A percentile compares a stretch with the other conserved stretches of the same genome.
These are phyloP conservation scores for Pseudonectria buxi DNA, from an alignment of 2,329 filamentous ascomycete genomes.

Conservation along the genomic window DNA sequence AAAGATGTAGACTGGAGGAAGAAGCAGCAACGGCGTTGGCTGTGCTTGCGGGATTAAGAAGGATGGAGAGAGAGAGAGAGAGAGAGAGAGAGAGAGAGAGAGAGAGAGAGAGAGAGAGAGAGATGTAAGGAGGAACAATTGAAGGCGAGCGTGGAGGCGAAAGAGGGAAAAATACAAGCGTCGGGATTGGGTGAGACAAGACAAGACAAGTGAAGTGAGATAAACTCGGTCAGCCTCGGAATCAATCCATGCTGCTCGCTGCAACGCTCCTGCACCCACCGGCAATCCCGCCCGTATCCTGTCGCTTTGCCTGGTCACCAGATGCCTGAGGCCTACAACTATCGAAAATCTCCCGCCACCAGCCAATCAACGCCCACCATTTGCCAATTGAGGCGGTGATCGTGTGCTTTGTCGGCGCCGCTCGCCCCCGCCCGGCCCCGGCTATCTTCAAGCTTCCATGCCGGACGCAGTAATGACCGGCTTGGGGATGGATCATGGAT, in stretches of 20 bases:
- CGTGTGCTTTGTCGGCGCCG: background rate
- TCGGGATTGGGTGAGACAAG: background rate
- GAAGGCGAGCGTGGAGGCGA: background rate
- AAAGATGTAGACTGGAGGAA: too few species aligned
- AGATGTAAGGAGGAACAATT: background rate
- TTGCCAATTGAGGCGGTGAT: constrained; percentile 20
- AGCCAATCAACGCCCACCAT: constrained; percentile 20
- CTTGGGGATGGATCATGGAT: too few species aligned
- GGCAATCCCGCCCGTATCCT: too few species aligned
- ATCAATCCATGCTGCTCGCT: constrained; percentile 10
- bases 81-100: background rate
- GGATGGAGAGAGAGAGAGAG: too few species aligned
- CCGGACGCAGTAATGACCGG: too few species aligned
- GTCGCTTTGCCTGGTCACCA: background rate
- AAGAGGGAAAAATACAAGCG: background rate
- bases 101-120: background rate
- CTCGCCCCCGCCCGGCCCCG: constrained; percentile 3
- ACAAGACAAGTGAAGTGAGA: too few species aligned
- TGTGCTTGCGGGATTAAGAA: too few species aligned
- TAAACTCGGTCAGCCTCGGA: constrained; percentile 20
- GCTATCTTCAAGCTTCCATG: background rate
- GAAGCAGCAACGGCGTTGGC: too few species aligned
- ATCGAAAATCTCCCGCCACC: constrained; percentile 4
- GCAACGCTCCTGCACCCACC: too few species aligned
- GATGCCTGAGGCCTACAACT: background rate